phyloP scores from a whole-genome alignment of 352 stramenopile genomes.

The Pythium apleroticum region DNA sequence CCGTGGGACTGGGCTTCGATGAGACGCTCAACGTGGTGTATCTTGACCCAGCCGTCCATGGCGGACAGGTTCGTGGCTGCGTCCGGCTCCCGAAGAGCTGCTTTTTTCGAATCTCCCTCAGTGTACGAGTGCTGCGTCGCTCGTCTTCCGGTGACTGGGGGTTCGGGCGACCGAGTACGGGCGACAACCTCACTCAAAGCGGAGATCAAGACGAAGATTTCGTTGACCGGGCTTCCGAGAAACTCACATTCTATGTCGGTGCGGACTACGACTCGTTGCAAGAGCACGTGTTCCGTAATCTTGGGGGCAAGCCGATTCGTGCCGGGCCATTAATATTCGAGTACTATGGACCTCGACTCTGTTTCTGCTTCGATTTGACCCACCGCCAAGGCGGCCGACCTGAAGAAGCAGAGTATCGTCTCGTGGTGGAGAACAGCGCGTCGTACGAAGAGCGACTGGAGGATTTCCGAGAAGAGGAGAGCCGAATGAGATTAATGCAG shows the following conservation, averaged over 20 bases:
- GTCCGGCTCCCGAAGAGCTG: slow-evolving; percentile 58
- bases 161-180: background rate
- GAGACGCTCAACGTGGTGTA: slow-evolving; percentile 26
- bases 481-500: slow-evolving; percentile 38
- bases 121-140: slow-evolving; percentile 14
- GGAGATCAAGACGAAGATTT: slow-evolving; percentile 16
- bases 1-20: slow-evolving; percentile 32
- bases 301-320: slow-evolving; percentile 35
- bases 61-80: slow-evolving; percentile 18
- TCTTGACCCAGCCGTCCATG: slow-evolving; percentile 15
- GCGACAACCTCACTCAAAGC: background rate
- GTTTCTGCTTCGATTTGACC: slow-evolving; percentile 60
- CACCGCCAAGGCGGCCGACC: slow-evolving; percentile 15
- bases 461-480: slow-evolving; percentile 71
- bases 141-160: slow-evolving; percentile 5
- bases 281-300: slow-evolving; percentile 40
- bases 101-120: slow-evolving; percentile 44
- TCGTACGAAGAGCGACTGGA: slow-evolving; percentile 54
- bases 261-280: slow-evolving; percentile 62
- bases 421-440: slow-evolving; percentile 21
- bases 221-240: slow-evolving; percentile 15
- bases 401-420: slow-evolving; percentile 10
- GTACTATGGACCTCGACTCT: slow-evolving; percentile 58
- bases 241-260: slow-evolving; percentile 47
- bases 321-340: slow-evolving; percentile 45